These are phyloP conservation scores for Diplodia corticola DNA, from an alignment of 2,329 filamentous ascomycete genomes.

Conservation along the genomic window DNA sequence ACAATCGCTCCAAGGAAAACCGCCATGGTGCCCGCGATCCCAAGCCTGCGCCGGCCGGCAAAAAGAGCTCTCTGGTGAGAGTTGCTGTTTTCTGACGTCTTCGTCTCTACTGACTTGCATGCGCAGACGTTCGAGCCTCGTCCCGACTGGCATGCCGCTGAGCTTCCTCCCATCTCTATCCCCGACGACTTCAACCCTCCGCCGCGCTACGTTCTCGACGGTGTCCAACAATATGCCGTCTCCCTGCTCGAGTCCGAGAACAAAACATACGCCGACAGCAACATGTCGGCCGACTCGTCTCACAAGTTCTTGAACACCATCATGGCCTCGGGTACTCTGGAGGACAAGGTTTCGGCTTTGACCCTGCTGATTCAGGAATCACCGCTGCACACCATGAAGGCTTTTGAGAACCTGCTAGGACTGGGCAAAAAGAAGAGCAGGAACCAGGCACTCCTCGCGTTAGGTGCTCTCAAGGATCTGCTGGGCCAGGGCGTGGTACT, in stretches of 20 bases:
- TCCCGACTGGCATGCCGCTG: conserved; percentile 66
- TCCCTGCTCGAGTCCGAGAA: conserved; percentile 77
- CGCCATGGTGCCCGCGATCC: conserved; percentile 34
- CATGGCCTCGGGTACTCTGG: conserved; percentile 93
- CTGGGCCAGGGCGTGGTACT: conserved; percentile 85
- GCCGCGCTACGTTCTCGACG: conserved; percentile 56
- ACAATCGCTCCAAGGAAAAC: not conserved
- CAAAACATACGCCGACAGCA: conserved; percentile 67
- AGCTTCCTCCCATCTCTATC: conserved; percentile 55
- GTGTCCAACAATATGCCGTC: conserved; percentile 69
- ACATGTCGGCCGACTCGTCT: conserved; percentile 77
- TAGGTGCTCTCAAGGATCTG: conserved; percentile 91
- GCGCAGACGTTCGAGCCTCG: conserved; percentile 59
- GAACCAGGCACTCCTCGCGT: conserved; percentile 87
- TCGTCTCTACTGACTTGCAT: conserved; percentile 17
- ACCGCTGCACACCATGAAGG: conserved; percentile 86
- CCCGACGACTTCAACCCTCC: conserved; percentile 49
- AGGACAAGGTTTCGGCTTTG: conserved; percentile 93
- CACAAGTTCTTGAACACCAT: conserved; percentile 97
- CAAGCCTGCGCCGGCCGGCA: conserved; percentile 41
- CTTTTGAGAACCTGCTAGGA: conserved; percentile 78
- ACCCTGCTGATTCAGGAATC: conserved; percentile 96
- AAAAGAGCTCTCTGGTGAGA: conserved; percentile 37
- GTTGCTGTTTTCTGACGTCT: not conserved
- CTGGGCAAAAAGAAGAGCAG: conserved; percentile 92